Conservation (phyloP, 768 basidiomycete species). For the Pleurotus tuoliensis region DNA sequence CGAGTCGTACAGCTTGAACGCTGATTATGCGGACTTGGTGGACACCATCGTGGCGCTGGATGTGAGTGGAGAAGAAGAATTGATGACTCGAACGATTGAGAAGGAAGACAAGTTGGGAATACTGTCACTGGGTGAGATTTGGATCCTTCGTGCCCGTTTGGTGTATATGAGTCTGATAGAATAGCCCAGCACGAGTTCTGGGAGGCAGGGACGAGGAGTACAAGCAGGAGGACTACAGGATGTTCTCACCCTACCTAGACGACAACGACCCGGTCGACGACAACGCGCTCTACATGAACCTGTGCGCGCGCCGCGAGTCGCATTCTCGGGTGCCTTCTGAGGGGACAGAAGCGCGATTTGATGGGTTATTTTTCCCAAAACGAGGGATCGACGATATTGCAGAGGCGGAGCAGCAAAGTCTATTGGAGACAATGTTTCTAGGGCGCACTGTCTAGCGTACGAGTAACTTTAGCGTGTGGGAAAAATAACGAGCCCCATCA, state of each 20-base stretch:
- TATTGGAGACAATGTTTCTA: not conserved
- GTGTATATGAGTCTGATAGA: conserved; percentile 3
- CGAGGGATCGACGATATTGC: not conserved
- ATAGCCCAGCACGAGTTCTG: conserved; percentile 4
- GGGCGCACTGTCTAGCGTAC: not conserved
- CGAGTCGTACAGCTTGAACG: conserved; percentile 9
- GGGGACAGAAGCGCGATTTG: not conserved
- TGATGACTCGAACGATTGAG: conserved; percentile 30
- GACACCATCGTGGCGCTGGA: not conserved
- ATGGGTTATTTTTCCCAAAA: conserved; percentile 9
- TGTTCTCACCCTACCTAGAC: conserved; percentile 31
- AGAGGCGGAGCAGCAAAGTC: not conserved
- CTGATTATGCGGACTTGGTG: conserved; percentile 13
- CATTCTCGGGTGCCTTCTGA: not conserved
- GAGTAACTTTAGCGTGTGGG: not conserved
- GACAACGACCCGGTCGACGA: conserved; percentile 31
- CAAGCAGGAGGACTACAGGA: conserved; percentile 15
- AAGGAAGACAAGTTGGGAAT: conserved; percentile 50
- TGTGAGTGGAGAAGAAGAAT: conserved; percentile 21
- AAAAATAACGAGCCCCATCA: not conserved
- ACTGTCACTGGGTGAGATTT: conserved; percentile 36
- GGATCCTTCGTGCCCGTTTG: no score
- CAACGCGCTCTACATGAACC: conserved; percentile 29
- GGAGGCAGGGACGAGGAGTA: conserved; percentile 6
- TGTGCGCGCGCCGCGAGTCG: conserved; percentile 24